Percentiles rank a stretch among this genome's conserved stretches.
phyloP scores from a whole-genome alignment of 2,329 filamentous ascomycete species.

The Nemania bipapillata region DNA sequence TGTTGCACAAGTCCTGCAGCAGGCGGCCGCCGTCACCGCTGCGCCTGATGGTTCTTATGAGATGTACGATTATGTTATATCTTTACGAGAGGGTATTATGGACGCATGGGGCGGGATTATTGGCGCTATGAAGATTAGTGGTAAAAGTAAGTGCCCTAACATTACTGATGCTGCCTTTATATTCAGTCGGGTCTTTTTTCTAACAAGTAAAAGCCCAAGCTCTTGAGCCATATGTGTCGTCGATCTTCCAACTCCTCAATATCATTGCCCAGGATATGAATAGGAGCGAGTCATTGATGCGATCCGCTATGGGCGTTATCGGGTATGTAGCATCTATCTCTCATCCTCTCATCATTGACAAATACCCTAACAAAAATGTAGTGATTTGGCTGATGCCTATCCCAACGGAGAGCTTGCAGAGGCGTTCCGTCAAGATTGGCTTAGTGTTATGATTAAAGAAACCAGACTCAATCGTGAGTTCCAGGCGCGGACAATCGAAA shows the following conservation, averaged over 20 bases:
- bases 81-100: constrained; percentile 96
- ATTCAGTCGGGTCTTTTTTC: no score
- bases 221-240: constrained; percentile 80
- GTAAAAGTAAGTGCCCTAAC: constrained; percentile 70
- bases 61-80: constrained; percentile 96
- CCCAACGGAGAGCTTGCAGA: constrained; percentile 86
- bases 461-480: constrained; percentile 90
- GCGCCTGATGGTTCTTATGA: constrained; percentile 86
- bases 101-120: constrained; percentile 99
- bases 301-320: constrained; percentile 96
- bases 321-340: constrained; percentile 70
- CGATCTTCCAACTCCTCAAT: constrained; percentile 88
- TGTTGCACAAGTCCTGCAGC: constrained; percentile 92
- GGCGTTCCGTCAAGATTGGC: constrained; percentile 90
- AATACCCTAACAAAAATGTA: constrained; percentile 57
- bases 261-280: constrained; percentile 83
- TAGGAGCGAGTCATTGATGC: constrained; percentile 89
- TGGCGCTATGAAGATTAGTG: constrained; percentile 86
- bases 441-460: constrained; percentile 89
- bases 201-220: constrained; percentile 66
- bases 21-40: constrained; percentile 84
- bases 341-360: background rate
- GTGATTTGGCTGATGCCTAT: constrained; percentile 93
- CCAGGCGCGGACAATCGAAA: constrained; percentile 85
- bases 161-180: background rate